A percentile compares a stretch with the other conserved stretches of the same genome.
These are phyloP conservation scores for Teunomyces atbi DNA, from an alignment of 805 yeast species.

Conservation along the genomic window DNA sequence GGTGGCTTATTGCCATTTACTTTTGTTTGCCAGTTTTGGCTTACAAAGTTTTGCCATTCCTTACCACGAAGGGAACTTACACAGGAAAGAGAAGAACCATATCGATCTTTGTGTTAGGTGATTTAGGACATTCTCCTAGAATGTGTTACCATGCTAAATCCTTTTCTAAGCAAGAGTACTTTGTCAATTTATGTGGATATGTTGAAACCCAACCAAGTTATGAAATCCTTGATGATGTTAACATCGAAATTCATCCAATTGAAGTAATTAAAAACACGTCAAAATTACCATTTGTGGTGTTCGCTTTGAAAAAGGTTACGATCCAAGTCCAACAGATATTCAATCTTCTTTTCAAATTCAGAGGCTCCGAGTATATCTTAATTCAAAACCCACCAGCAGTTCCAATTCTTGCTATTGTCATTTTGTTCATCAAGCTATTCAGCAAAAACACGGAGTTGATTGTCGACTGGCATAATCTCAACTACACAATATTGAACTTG, in stretches of 20 bases:
- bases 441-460: slow-evolving; percentile 60
- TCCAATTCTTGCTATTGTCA: slow-evolving; percentile 70
- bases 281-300: slow-evolving; percentile 52
- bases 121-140: slow-evolving; percentile 91
- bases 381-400: slow-evolving; percentile 92
- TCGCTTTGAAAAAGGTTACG: slow-evolving; percentile 58
- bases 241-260: slow-evolving; percentile 52
- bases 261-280: slow-evolving; percentile 36
- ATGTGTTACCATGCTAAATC: slow-evolving; percentile 88
- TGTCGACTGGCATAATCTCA: slow-evolving; percentile 96
- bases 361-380: slow-evolving; percentile 66
- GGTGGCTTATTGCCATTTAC: slow-evolving; percentile 47
- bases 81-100: slow-evolving; percentile 47
- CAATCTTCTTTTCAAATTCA: slow-evolving; percentile 47
- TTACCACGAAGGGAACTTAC: slow-evolving; percentile 22
- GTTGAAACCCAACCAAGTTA: slow-evolving; percentile 54
- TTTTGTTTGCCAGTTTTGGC: slow-evolving; percentile 43
- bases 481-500: slow-evolving; percentile 75
- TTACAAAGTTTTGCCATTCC: slow-evolving; percentile 39
- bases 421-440: slow-evolving; percentile 48
- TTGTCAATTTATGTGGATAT: slow-evolving; percentile 86
- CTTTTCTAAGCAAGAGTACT: slow-evolving; percentile 64
- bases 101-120: slow-evolving; percentile 84
- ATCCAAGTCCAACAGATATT: slow-evolving; percentile 52
- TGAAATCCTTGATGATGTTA: slow-evolving; percentile 49